Percentiles rank a stretch among this genome's conserved stretches.
Evolutionary conservation across 2,329 filamentous ascomycete species (phyloP).

Genomic region (Beauveria medogensis): DNA sequence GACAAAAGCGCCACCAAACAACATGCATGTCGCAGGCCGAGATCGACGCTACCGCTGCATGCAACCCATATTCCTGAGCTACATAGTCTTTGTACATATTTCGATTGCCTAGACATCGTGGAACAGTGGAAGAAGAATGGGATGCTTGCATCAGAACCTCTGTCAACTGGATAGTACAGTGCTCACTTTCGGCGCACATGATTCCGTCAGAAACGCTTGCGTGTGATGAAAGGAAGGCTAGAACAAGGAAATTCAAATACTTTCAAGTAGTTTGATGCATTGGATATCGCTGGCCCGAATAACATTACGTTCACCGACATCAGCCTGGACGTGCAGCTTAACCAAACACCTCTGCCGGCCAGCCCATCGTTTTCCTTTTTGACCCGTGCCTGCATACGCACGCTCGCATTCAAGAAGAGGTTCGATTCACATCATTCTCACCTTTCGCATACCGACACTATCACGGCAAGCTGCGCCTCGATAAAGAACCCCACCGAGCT

Average conservation of each 20-base stretch:
- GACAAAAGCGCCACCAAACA: not conserved
- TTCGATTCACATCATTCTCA: not conserved
- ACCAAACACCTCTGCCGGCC: not conserved
- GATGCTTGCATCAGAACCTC: not conserved
- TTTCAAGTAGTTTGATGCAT: no score
- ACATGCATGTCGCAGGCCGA: not conserved
- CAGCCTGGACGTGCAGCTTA: not conserved
- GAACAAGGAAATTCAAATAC: no score
- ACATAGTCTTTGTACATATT: not conserved
- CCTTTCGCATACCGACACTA: conserved; percentile 3
- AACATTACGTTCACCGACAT: no score
- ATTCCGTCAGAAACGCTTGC: no score
- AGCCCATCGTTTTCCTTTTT: not conserved
- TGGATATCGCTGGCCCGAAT: no score
- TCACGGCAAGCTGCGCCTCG: not conserved
- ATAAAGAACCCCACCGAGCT: not conserved
- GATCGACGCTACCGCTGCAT: conserved; percentile 6
- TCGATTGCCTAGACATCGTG: not conserved
- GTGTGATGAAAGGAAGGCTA: no score
- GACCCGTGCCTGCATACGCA: not conserved
- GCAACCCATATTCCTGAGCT: not conserved
- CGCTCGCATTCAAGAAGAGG: not conserved
- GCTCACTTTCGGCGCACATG: no score
- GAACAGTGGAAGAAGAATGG: not conserved
- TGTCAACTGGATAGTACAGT: not conserved